Evolutionary conservation across 2,329 filamentous ascomycete genomes (phyloP), one percentile per base, ranked within the genome.

Genomic region (Bisporella sp.): DNA sequence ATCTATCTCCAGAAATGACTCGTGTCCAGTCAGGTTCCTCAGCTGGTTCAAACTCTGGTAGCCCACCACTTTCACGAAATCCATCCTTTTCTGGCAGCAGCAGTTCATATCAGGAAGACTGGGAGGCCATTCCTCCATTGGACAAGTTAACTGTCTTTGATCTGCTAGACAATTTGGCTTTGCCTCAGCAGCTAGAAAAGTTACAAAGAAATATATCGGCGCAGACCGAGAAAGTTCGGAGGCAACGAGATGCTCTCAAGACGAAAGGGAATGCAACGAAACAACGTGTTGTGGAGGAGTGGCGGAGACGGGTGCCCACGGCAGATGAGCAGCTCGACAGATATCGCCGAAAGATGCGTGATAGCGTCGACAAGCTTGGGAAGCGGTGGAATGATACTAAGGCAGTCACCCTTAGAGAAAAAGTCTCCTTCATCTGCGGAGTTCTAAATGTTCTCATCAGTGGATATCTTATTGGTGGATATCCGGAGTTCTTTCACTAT

Each of bases 391-490:
- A 88, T 64, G 87, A 96, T 64, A 89, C 87, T 13, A 89, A 89
- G 62, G 84, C 82, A 6, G 90, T 99, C 60, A 96, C 90, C 1
- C 70, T 88, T 46, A 84, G 91, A 52, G 93, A 99, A 72, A 99
- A 99, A 76, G 74, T 95, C 45, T 91, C 92, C 5, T 99, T 99
- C 69, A 96, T 99, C 55, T 92, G 84, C 54, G 93, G 90, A 62
- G 91, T 96, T 59, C 81, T 96, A 72, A 99, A 99, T 71, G 93
- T 99, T 67, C 95, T 99, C 70, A 83, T 97, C 66, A 95, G 89
- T 58, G 93, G 92, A 51, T 97, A 96, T 67, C 74, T 99, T 44
- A 87, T 99, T 48, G 93, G 93, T 54, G 89, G 82, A 31, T 85
- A 77, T 60, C 90, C 93, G 1, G 76, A 95, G 60, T 85, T 82